Conservation (phyloP, 495 filamentous ascomycete species). For the Friedmanniomyces endolithicus region DNA sequence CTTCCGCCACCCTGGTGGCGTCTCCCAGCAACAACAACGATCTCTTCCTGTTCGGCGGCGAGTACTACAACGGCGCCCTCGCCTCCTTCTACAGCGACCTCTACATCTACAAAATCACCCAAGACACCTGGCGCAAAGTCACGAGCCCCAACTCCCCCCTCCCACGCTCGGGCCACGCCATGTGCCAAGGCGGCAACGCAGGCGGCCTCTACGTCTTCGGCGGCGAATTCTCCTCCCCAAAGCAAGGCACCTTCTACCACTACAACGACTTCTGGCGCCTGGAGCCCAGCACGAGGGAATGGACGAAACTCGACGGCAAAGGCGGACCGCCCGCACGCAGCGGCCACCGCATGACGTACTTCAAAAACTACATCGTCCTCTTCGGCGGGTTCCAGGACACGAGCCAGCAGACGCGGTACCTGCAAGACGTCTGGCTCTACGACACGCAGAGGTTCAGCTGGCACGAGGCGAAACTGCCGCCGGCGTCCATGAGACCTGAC, state of each 20-base stretch:
- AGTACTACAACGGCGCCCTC: constrained; percentile 52
- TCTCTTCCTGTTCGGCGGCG: constrained; percentile 82
- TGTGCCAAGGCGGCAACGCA: constrained; percentile 74
- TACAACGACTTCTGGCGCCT: constrained; percentile 98
- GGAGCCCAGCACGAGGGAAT: constrained; percentile 69
- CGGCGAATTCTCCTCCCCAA: constrained; percentile 69
- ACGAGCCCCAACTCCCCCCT: constrained; percentile 86
- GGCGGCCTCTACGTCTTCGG: constrained; percentile 87
- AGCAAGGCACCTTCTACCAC: constrained; percentile 97
- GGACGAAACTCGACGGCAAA: constrained; percentile 78
- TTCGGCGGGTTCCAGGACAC: constrained; percentile 93
- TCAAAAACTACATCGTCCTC: constrained; percentile 67
- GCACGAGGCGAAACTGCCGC: constrained; percentile 57
- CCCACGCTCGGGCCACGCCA: constrained; percentile 83
- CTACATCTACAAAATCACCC: constrained; percentile 79
- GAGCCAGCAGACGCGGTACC: constrained; percentile 80
- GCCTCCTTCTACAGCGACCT: constrained; percentile 59
- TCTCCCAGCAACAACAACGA: constrained; percentile 78
- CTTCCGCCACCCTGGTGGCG: constrained; percentile 66
- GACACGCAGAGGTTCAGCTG: constrained; percentile 61
- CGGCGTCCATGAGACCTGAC: constrained; percentile 75
- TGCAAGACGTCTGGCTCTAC: constrained; percentile 60
- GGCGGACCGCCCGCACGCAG: constrained; percentile 77
- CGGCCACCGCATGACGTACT: constrained; percentile 91
- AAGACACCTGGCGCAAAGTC: constrained; percentile 75